These are phyloP conservation scores for Wickerhamiella galacta DNA, from an alignment of 805 yeast genomes.

Conservation along the genomic window DNA sequence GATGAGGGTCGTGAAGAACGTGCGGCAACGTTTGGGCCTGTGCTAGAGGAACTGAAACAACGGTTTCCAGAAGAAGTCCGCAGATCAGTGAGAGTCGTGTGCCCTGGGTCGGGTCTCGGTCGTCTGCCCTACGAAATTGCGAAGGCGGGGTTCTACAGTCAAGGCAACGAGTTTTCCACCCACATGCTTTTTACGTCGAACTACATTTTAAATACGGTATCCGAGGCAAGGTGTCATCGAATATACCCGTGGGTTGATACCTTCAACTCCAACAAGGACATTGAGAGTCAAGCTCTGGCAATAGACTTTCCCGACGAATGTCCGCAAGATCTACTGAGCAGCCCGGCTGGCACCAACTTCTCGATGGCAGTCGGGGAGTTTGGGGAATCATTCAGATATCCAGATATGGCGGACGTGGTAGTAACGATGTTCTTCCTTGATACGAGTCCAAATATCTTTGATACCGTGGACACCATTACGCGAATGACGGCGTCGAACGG, in stretches of 20 bases:
- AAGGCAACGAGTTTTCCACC: constrained; percentile 66
- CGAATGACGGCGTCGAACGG: constrained; percentile 30
- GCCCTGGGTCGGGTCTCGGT: constrained; percentile 89
- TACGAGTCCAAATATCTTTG: constrained; percentile 71
- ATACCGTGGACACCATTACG: constrained; percentile 51
- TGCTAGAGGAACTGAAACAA: constrained; percentile 28
- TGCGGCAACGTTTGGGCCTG: constrained; percentile 36
- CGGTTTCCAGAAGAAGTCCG: constrained; percentile 18
- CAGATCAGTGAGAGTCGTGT: constrained; percentile 29
- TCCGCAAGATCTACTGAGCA: constrained; percentile 10
- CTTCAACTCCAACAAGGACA: constrained; percentile 44
- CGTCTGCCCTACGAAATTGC: constrained; percentile 58
- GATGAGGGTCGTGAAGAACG: constrained; percentile 36
- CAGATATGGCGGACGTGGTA: constrained; percentile 30
- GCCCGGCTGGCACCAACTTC: constrained; percentile 25
- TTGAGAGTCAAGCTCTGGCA: constrained; percentile 36
- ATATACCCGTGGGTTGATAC: constrained; percentile 36
- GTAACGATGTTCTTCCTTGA: constrained; percentile 62
- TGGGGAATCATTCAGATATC: constrained; percentile 48
- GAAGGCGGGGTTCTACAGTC: constrained; percentile 31
- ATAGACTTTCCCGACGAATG: constrained; percentile 24
- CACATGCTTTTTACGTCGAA: constrained; percentile 51
- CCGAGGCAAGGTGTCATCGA: constrained; percentile 5
- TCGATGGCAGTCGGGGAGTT: constrained; percentile 63
- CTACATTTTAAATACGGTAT: constrained; percentile 16